Conservation (phyloP, 176 grass and related monocot species). For the Poa annua region DNA sequence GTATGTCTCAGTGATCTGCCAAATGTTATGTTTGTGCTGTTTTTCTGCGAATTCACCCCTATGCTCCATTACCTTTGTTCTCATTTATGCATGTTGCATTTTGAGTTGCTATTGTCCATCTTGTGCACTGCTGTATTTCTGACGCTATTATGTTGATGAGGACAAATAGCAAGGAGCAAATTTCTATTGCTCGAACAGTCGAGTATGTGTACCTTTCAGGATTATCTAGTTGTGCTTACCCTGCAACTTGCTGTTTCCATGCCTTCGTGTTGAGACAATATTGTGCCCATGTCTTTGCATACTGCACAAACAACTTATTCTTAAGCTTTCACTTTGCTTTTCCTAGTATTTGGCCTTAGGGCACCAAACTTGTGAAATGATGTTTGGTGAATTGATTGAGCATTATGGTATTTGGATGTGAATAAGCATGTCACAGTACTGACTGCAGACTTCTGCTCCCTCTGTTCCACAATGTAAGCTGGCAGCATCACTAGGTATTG, state of each 20-base stretch:
- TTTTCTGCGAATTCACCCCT: constrained; percentile 18
- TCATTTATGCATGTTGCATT: not conserved
- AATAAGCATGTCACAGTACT: constrained; percentile 2
- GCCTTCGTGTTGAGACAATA: constrained; percentile 4
- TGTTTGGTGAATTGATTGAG: constrained; percentile 17
- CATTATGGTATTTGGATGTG: not conserved
- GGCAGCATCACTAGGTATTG: constrained; percentile 60
- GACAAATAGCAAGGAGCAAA: not conserved
- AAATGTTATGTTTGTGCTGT: constrained; percentile 29
- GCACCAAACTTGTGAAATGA: constrained; percentile 25
- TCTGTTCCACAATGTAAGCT: not conserved
- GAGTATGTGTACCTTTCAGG: not conserved
- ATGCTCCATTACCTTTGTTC: not conserved
- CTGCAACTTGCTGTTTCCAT: constrained; percentile 35
- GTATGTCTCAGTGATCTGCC: constrained; percentile 48
- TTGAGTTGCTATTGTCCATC: not conserved
- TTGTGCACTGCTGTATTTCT: not conserved
- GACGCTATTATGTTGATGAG: not conserved
- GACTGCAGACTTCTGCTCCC: not conserved
- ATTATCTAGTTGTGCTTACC: not conserved
- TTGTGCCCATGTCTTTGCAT: not conserved
- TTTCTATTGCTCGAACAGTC: not conserved
- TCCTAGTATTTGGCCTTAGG: constrained; percentile 21
- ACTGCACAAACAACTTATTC: constrained; percentile 13
- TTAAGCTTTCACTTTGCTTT: constrained; percentile 27